phyloP scores from a whole-genome alignment of 805 yeast genomes.

The Limtongozyma cylindracea region DNA sequence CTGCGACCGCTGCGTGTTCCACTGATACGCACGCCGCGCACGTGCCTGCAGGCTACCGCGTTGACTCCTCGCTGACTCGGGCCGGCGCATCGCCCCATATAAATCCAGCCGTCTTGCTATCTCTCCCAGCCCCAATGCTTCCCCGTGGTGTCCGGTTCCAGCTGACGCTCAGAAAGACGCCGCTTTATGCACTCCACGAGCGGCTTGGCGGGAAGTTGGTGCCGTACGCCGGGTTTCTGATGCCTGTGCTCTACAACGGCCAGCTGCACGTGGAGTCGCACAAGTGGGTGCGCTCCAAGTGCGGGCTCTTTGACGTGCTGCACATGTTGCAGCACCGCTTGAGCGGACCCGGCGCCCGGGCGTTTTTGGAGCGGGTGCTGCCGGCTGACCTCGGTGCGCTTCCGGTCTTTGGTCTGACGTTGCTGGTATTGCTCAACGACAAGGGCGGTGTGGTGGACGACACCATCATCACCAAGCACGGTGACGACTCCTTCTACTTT shows the following conservation, averaged over 20 bases:
- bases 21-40: too few species aligned
- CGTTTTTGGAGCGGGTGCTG: conserved; percentile 56
- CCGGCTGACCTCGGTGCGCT: conserved; percentile 59
- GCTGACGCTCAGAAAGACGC: too few species aligned
- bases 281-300: conserved; percentile 71
- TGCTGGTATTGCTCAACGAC: conserved; percentile 52
- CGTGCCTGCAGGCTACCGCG: too few species aligned
- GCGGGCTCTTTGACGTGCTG: conserved; percentile 88
- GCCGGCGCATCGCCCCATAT: too few species aligned
- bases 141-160: too few species aligned
- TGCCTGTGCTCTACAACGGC: conserved; percentile 79
- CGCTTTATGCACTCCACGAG: conserved; percentile 60
- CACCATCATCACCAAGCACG: conserved; percentile 78
- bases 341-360: conserved; percentile 38
- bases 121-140: too few species aligned
- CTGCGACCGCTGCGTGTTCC: too few species aligned
- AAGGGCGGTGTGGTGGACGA: conserved; percentile 77
- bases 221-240: conserved; percentile 85
- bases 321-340: conserved; percentile 89
- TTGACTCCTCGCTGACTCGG: too few species aligned
- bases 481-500: conserved; percentile 47
- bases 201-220: conserved; percentile 75
- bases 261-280: conserved; percentile 85
- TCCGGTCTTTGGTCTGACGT: conserved; percentile 32
- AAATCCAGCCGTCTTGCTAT: too few species aligned